A percentile compares a stretch with the other conserved stretches of the same genome.
These are phyloP conservation scores for Ceratocystiopsis sp. DNA, from an alignment of 2,329 filamentous ascomycete genomes.

Conservation along the genomic window DNA sequence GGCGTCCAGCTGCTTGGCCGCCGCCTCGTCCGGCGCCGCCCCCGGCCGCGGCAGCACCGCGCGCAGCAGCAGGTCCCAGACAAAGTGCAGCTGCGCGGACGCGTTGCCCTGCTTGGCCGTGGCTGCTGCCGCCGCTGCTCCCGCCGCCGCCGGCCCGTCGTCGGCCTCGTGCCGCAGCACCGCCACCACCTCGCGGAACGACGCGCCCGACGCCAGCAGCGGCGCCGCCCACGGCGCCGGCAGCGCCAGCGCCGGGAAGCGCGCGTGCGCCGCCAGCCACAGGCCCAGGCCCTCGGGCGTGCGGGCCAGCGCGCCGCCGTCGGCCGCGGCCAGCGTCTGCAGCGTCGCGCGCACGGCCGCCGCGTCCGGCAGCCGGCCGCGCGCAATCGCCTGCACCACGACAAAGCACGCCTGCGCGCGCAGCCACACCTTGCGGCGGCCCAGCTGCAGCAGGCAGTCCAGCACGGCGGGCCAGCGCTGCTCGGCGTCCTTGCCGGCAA, in stretches of 20 bases:
- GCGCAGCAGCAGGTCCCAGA: conserved; percentile 65
- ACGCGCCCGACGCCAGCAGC: conserved; percentile 46
- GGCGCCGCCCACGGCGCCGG: conserved; percentile 70
- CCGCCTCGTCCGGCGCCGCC: neutral
- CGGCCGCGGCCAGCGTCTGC: conserved; percentile 36
- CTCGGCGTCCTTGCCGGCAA: conserved; percentile 19
- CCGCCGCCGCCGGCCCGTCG: conserved; percentile 30
- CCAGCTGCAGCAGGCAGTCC: conserved; percentile 54
- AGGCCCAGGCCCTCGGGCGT: conserved; percentile 81
- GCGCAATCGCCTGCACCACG: conserved; percentile 51
- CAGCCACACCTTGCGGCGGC: conserved; percentile 74
- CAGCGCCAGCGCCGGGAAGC: conserved; percentile 46
- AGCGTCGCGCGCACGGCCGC: conserved; percentile 43
- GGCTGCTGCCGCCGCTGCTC: conserved; percentile 1
- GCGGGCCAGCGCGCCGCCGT: conserved; percentile 37
- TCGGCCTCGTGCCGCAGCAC: conserved; percentile 50
- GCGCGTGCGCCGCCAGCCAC: conserved; percentile 56
- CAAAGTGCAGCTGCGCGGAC: conserved; percentile 69
- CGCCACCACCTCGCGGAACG: conserved; percentile 51
- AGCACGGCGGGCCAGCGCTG: conserved; percentile 49
- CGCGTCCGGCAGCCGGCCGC: conserved; percentile 34
- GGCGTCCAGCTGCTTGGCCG: conserved; percentile 4
- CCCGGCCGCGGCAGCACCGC: conserved; percentile 14
- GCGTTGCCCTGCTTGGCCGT: conserved; percentile 52
- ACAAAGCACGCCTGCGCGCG: conserved; percentile 76